Conservation (phyloP, 176 grass and related monocot genomes). For the Coix lacrymajobi region DNA sequence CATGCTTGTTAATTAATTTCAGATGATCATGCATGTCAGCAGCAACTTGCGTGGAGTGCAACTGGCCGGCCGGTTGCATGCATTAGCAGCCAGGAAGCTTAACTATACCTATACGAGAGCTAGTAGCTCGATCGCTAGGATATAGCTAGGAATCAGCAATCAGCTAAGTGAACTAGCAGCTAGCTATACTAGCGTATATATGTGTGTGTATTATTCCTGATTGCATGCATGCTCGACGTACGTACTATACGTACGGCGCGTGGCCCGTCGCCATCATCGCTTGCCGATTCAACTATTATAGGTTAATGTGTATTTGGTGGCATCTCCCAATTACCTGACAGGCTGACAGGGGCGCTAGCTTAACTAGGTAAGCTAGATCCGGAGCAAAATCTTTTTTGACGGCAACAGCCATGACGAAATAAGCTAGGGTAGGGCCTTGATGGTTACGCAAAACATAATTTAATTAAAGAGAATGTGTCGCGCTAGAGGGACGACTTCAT, state of each 20-base stretch:
- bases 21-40: not conserved
- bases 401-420: conserved; percentile 19
- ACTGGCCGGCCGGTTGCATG: not conserved
- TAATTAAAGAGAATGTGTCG: not conserved
- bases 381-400: conserved; percentile 2
- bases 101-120: not conserved
- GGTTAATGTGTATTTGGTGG: conserved; percentile 2
- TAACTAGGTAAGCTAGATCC: conserved; percentile 18
- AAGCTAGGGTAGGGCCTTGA: not conserved
- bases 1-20: not conserved
- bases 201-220: too few relatives aligned
- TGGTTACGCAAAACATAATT: not conserved
- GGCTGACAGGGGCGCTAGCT: not conserved
- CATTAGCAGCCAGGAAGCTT: not conserved
- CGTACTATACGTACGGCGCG: not conserved
- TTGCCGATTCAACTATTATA: not conserved
- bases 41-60: not conserved
- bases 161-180: too few relatives aligned
- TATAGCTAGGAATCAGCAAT: too few relatives aligned
- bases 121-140: not conserved
- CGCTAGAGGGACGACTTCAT: not conserved
- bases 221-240: not conserved
- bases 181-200: not conserved
- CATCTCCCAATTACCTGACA: conserved; percentile 14
- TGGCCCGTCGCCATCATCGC: not conserved